These are phyloP conservation scores for Globisporangium apiculatum DNA, from an alignment of 352 stramenopile genomes.

Conservation along the genomic window DNA sequence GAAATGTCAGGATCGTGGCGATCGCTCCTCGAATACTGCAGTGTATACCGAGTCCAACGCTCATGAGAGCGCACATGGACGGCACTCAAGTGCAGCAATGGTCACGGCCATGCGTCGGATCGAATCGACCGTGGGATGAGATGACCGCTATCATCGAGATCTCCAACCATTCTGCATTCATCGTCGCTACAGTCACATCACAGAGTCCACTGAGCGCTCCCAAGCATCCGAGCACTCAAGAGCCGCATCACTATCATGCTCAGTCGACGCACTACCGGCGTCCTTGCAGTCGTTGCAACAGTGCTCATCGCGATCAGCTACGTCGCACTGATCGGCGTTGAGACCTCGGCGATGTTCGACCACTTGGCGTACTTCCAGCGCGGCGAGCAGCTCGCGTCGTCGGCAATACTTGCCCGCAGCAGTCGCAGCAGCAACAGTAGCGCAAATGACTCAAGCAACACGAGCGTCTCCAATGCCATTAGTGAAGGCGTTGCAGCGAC, in stretches of 20 bases:
- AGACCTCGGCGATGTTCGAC: neutral
- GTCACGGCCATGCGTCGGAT: too few species aligned
- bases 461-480: neutral
- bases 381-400: neutral
- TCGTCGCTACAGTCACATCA: too few species aligned
- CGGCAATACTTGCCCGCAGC: neutral
- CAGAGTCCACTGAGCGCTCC: too few species aligned
- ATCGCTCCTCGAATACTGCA: neutral
- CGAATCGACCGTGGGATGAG: too few species aligned
- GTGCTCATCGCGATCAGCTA: neutral
- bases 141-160: too few species aligned
- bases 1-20: neutral
- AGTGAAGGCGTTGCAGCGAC: neutral
- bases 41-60: too few species aligned
- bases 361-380: neutral
- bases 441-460: neutral
- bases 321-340: neutral
- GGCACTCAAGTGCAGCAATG: too few species aligned
- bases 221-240: too few species aligned
- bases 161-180: too few species aligned
- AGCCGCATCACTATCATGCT: neutral
- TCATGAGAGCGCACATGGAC: too few species aligned
- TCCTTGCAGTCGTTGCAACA: neutral
- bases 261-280: neutral
- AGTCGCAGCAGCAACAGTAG: neutral